These are phyloP conservation scores for Pelargonium australe DNA, from an alignment of 441 rosid species.

Conservation along the genomic window DNA sequence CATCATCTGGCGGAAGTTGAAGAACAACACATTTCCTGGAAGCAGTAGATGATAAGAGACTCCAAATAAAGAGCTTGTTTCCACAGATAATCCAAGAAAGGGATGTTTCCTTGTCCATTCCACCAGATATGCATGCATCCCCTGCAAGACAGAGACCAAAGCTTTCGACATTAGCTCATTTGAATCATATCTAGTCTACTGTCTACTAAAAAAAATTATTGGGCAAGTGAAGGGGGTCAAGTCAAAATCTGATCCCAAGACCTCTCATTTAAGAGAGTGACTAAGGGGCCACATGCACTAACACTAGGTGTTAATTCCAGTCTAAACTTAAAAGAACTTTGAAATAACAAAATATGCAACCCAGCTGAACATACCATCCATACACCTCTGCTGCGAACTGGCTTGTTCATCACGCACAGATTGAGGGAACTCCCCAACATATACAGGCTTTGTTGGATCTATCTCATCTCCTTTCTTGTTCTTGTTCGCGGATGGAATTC, in stretches of 20 bases:
- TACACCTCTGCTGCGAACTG: slow-evolving; percentile 36
- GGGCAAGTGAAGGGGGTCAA: no score
- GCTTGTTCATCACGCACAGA: slow-evolving; percentile 70
- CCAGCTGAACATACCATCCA: slow-evolving; percentile 48
- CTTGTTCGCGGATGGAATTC: slow-evolving; percentile 45
- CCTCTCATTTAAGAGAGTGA: no score
- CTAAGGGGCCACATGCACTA: no score
- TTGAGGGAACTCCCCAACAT: slow-evolving; percentile 83
- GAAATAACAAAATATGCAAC: background rate
- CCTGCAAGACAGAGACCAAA: slow-evolving; percentile 38
- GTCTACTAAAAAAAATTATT: no score
- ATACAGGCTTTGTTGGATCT: slow-evolving; percentile 75
- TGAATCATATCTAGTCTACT: slow-evolving; percentile 7
- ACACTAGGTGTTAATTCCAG: background rate
- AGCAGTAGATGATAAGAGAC: slow-evolving; percentile 45
- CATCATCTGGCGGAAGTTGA: slow-evolving; percentile 46
- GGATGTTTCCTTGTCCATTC: slow-evolving; percentile 67
- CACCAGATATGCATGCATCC: slow-evolving; percentile 52
- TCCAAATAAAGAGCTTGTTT: slow-evolving; percentile 69
- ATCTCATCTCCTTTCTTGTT: slow-evolving; percentile 41
- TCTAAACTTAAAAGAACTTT: slow-evolving; percentile 9
- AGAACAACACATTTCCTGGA: slow-evolving; percentile 54
- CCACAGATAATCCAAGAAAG: slow-evolving; percentile 76
- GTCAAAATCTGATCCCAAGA: no score
- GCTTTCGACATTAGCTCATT: slow-evolving; percentile 15